These are phyloP conservation scores for Diaporthe eres DNA, from an alignment of 2,329 filamentous ascomycete genomes.

Conservation along the genomic window DNA sequence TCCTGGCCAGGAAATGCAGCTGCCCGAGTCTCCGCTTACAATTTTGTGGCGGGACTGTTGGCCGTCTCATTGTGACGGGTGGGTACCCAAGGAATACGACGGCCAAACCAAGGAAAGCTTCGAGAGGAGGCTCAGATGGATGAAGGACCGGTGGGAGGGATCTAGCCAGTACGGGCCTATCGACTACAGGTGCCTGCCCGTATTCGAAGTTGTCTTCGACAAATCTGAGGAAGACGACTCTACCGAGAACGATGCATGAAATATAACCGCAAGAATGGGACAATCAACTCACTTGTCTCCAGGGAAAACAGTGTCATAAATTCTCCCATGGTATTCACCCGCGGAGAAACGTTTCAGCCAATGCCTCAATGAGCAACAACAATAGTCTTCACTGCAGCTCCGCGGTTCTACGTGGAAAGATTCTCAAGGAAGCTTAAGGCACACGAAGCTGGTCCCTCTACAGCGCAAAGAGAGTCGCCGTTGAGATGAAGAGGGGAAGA, in stretches of 20 bases:
- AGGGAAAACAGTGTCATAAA: too few species aligned
- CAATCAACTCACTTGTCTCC: not conserved
- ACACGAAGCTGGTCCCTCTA: not conserved
- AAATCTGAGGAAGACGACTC: not conserved
- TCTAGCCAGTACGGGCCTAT: not conserved
- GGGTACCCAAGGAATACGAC: conserved; percentile 5
- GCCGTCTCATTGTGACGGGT: not conserved
- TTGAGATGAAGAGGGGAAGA: not conserved
- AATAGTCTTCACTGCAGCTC: not conserved
- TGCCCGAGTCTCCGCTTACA: not conserved
- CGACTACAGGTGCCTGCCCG: not conserved
- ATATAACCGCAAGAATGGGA: not conserved
- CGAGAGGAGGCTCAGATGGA: not conserved
- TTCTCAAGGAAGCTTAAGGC: not conserved
- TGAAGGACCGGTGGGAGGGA: not conserved
- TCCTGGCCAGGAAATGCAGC: not conserved
- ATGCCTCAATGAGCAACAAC: not conserved
- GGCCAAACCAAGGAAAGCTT: not conserved
- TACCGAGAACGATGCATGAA: not conserved
- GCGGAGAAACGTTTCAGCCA: too few species aligned
- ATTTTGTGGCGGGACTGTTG: not conserved
- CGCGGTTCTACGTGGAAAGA: not conserved
- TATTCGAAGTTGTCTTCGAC: not conserved
- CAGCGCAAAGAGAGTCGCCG: not conserved
- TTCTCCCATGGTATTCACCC: not conserved